These are phyloP conservation scores for Euphorbia tirucalli DNA, from an alignment of 345 rosid genomes.

Conservation along the genomic window DNA sequence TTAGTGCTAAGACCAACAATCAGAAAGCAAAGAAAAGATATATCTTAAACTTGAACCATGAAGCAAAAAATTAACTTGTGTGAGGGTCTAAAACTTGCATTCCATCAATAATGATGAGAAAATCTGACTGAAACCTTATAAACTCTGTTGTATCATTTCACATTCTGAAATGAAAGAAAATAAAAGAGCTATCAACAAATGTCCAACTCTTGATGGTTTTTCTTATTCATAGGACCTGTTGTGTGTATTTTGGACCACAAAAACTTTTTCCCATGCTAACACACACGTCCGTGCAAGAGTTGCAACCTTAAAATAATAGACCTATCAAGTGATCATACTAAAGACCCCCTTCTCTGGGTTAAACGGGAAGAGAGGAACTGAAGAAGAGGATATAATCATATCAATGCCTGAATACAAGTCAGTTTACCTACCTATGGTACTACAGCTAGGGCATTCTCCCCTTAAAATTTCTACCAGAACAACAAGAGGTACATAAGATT, in stretches of 20 bases:
- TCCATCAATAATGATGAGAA: neutral
- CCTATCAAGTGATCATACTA: neutral
- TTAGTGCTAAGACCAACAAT: slow-evolving; percentile 9
- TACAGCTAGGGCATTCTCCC: neutral
- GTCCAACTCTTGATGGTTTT: no score
- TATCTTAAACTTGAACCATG: neutral
- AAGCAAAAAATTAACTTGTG: neutral
- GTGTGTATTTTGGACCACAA: no score
- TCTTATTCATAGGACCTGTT: no score
- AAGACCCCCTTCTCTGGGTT: neutral
- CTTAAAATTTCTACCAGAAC: neutral
- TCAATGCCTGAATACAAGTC: neutral
- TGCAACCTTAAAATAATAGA: no score
- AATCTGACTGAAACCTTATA: neutral
- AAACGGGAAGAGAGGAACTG: neutral
- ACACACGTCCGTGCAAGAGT: no score
- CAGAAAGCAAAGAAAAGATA: slow-evolving; percentile 3
- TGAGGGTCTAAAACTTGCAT: neutral
- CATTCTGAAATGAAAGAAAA: neutral
- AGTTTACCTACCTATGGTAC: neutral
- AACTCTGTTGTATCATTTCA: neutral
- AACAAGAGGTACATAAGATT: neutral
- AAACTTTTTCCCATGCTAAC: no score
- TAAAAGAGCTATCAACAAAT: no score
- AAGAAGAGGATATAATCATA: neutral